These are phyloP conservation scores for Globisporangium cederbergense DNA, from an alignment of 352 stramenopile species.

Conservation along the genomic window DNA sequence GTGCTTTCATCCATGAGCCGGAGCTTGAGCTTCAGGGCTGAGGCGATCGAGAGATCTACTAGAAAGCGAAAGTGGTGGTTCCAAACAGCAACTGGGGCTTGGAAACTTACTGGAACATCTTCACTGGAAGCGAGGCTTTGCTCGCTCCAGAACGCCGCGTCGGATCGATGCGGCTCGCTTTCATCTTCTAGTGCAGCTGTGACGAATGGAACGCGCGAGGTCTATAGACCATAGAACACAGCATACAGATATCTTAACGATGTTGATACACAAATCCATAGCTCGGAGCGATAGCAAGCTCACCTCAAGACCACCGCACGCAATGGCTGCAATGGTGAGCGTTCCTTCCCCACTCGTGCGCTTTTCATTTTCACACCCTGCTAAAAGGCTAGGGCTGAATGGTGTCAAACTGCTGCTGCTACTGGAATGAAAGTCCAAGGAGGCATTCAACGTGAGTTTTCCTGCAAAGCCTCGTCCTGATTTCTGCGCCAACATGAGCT, in stretches of 20 bases:
- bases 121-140: not conserved
- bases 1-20: not conserved
- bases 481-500: not conserved
- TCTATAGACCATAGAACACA: not conserved
- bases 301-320: slow-evolving; percentile 8
- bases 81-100: slow-evolving; percentile 8
- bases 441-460: not conserved
- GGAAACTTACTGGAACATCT: not conserved
- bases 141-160: not conserved
- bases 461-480: slow-evolving; percentile 4
- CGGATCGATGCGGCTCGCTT: not conserved
- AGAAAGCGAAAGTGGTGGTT: slow-evolving; percentile 13
- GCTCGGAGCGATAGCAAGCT: not conserved
- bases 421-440: not conserved
- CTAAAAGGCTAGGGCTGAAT: not conserved
- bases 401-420: not conserved
- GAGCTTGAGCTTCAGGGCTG: not conserved
- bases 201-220: not conserved
- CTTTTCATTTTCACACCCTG: not conserved
- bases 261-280: not conserved
- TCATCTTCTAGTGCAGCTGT: not conserved
- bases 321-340: not conserved
- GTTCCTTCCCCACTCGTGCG: not conserved
- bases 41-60: not conserved
- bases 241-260: not conserved